phyloP scores from a whole-genome alignment of 148 eudicot genomes.

The Gaultheria prostrata region DNA sequence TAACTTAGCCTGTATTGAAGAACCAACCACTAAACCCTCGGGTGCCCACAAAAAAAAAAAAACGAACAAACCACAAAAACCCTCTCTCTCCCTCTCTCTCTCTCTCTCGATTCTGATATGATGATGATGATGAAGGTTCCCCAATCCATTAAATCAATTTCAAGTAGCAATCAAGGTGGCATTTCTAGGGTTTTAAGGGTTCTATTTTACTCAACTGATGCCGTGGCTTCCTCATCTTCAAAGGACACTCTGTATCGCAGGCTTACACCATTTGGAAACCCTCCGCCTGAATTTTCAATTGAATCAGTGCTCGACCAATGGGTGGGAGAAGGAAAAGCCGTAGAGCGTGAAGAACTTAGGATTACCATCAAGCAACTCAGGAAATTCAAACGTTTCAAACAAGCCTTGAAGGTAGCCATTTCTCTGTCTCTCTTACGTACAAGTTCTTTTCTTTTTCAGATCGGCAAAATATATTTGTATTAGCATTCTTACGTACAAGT shows the following conservation, averaged over 20 bases:
- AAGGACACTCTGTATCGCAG: slow-evolving; percentile 30
- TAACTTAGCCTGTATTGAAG: too few species aligned
- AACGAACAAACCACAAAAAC: background rate
- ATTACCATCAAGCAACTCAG: slow-evolving; percentile 26
- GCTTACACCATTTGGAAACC: slow-evolving; percentile 29
- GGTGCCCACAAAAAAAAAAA: too few species aligned
- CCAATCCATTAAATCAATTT: background rate
- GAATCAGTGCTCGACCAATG: slow-evolving; percentile 38
- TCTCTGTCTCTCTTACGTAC: background rate
- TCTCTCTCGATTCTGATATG: background rate
- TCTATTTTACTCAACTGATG: slow-evolving; percentile 3
- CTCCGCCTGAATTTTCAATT: slow-evolving; percentile 23
- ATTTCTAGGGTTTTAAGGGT: slow-evolving; percentile 7
- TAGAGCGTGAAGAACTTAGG: slow-evolving; percentile 14
- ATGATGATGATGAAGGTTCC: slow-evolving; percentile 8
- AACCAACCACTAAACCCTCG: too few species aligned
- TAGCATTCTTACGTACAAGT: background rate
- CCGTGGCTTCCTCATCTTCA: slow-evolving; percentile 4
- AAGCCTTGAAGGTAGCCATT: slow-evolving; percentile 40
- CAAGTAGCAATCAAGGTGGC: background rate
- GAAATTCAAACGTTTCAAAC: slow-evolving; percentile 29
- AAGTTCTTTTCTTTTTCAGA: too few species aligned
- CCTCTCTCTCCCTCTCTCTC: too few species aligned
- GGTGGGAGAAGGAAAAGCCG: slow-evolving; percentile 30
- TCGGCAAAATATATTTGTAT: too few species aligned